Evolutionary conservation across 2,329 filamentous ascomycete species (phyloP), one percentile per base, ranked within the genome.

Genomic region (Microsporum canis): DNA sequence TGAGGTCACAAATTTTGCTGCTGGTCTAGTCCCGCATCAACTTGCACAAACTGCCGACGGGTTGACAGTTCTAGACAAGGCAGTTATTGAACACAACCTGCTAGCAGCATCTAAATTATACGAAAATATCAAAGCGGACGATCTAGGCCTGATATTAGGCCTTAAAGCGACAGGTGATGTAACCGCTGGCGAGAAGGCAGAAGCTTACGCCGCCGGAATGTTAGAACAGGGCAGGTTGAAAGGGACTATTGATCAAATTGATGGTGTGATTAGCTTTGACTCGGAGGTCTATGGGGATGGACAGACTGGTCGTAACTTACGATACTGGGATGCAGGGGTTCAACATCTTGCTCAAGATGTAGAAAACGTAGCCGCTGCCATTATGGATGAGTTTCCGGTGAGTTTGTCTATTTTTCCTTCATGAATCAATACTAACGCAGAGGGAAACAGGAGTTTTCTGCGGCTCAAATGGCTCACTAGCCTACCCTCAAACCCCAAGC

Each of bases 61-160:
- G 1, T 89, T 88, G 17, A 99, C 94, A 0, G 94, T 97, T 3
- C 82, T 99, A 39, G 89, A 89, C 68, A 92, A 90, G 73, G 94
- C 94, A 5, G 89, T 99, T 7, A 86, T 96, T 17, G 94, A 99
- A 76, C 94, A 99, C 77, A 99, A 99, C 72, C 80, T 99, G 14
- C 84, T 96, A 27, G 91, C 87, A 23, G 89, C 88, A 1, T 96
- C 90, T 53, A 82, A 84, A 56, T 77, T 94, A 14, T 94, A 91
- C 73, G 83, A 79, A 68, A 92, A 92, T 71, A 91, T 92, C 64
- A 80, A 80, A 3, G 85, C 90, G 66, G 86, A 88, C 61, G 85
- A 86, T 31, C 80, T 99, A 0, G 94, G 87, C 0, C 77, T 80
- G 43, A 80, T 96, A 41, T 78, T 99, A 12, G 91, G 89, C 0